Evolutionary conservation across 2,329 filamentous ascomycete species (phyloP).

Genomic region (Sporothrix euskadiensis): DNA sequence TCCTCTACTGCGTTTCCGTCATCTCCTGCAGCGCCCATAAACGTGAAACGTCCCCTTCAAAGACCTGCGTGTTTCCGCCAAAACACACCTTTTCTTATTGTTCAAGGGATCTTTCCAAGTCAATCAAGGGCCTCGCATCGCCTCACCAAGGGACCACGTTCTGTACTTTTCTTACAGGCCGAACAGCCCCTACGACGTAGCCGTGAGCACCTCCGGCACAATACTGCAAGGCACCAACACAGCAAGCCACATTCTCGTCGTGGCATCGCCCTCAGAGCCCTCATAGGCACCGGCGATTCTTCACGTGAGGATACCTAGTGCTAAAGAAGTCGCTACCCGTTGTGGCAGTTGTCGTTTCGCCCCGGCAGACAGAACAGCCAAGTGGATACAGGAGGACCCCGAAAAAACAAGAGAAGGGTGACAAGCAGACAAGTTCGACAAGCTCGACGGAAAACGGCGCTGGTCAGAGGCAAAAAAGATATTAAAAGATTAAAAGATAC

Average conservation of each 20-base stretch:
- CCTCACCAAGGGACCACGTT: constrained; percentile 5
- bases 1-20: constrained; percentile 11
- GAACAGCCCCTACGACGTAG: background rate
- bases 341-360: background rate
- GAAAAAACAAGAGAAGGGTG: background rate
- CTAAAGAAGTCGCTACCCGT: background rate
- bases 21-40: constrained; percentile 20
- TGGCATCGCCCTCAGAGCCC: background rate
- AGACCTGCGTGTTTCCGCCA: constrained; percentile 2
- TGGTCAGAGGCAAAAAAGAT: constrained; percentile 6
- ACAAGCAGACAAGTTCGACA: background rate
- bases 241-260: constrained; percentile 4
- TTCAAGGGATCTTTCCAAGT: background rate
- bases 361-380: background rate
- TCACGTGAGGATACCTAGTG: background rate
- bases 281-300: background rate
- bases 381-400: constrained; percentile 15
- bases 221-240: background rate
- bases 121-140: background rate
- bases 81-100: background rate
- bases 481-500: constrained; percentile 21
- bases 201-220: background rate
- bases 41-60: constrained; percentile 20
- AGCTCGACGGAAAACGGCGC: background rate
- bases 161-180: background rate